Conservation (phyloP, 2,329 filamentous ascomycete species). For the Sarocladium brachiariae region DNA sequence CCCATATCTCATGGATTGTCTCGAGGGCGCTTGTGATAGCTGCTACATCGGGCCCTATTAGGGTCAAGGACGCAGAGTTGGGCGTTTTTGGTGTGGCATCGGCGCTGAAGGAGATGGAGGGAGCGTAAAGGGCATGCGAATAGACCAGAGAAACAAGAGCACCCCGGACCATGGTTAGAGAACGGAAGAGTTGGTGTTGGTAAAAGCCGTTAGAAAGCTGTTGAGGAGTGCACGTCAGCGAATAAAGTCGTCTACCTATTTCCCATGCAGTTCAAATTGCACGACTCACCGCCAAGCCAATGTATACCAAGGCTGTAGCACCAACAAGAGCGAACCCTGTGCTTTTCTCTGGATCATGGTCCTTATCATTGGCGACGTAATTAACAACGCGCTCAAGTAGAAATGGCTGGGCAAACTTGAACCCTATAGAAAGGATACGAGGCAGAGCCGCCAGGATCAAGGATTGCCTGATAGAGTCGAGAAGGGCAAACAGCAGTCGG, state of each 20-base stretch:
- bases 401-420: conserved; percentile 39
- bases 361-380: conserved; percentile 24
- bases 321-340: conserved; percentile 28
- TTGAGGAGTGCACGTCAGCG: neutral
- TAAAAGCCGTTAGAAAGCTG: conserved; percentile 19
- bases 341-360: neutral
- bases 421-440: conserved; percentile 30
- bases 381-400: conserved; percentile 30
- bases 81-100: conserved; percentile 14
- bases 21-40: conserved; percentile 20
- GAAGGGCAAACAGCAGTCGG: neutral
- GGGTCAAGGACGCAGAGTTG: conserved; percentile 27
- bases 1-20: conserved; percentile 30
- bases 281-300: conserved; percentile 30
- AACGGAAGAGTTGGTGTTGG: conserved; percentile 27
- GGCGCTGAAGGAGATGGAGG: conserved; percentile 24
- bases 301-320: conserved; percentile 31
- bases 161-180: conserved; percentile 29
- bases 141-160: conserved; percentile 40
- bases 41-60: conserved; percentile 41
- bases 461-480: conserved; percentile 14
- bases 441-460: conserved; percentile 26
- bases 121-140: conserved; percentile 33
- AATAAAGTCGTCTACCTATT: too few relatives aligned
- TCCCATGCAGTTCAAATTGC: neutral